phyloP scores from a whole-genome alignment of 805 yeast species.

The Pichia occidentalis region DNA sequence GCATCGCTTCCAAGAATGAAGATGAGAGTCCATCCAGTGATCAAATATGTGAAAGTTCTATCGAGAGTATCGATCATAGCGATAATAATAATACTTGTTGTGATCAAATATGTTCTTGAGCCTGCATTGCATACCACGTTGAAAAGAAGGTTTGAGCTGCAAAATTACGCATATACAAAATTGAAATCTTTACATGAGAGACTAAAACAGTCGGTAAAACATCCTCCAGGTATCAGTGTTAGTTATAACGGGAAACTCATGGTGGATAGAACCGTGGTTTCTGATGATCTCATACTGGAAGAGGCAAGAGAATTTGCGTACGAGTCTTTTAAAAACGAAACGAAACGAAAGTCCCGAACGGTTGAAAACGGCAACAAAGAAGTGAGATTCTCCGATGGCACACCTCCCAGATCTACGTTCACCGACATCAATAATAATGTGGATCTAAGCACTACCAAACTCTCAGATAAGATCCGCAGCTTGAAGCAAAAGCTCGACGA shows the following conservation, averaged over 20 bases:
- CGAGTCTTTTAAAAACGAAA: slow-evolving; percentile 4
- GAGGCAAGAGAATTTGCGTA: slow-evolving; percentile 4
- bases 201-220: slow-evolving; percentile 24
- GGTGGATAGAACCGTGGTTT: slow-evolving; percentile 30
- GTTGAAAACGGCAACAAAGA: slow-evolving; percentile 17
- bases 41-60: slow-evolving; percentile 25
- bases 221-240: slow-evolving; percentile 36
- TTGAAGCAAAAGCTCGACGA: slow-evolving; percentile 27
- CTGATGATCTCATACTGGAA: slow-evolving; percentile 17
- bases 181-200: slow-evolving; percentile 25
- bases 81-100: slow-evolving; percentile 25
- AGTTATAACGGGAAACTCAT: slow-evolving; percentile 34
- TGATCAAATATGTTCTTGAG: slow-evolving; percentile 31
- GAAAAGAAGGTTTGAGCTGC: slow-evolving; percentile 33
- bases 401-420: slow-evolving; percentile 3
- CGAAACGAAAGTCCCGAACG: background rate
- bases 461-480: slow-evolving; percentile 24
- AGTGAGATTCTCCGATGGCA: slow-evolving; percentile 24
- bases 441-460: slow-evolving; percentile 12
- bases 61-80: slow-evolving; percentile 33
- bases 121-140: slow-evolving; percentile 36
- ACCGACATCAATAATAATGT: slow-evolving; percentile 13
- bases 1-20: slow-evolving; percentile 8
- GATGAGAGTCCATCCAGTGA: slow-evolving; percentile 18
- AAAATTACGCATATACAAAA: slow-evolving; percentile 24